phyloP scores from a whole-genome alignment of 2,329 filamentous ascomycete genomes.

The Aureobasidium musti region DNA sequence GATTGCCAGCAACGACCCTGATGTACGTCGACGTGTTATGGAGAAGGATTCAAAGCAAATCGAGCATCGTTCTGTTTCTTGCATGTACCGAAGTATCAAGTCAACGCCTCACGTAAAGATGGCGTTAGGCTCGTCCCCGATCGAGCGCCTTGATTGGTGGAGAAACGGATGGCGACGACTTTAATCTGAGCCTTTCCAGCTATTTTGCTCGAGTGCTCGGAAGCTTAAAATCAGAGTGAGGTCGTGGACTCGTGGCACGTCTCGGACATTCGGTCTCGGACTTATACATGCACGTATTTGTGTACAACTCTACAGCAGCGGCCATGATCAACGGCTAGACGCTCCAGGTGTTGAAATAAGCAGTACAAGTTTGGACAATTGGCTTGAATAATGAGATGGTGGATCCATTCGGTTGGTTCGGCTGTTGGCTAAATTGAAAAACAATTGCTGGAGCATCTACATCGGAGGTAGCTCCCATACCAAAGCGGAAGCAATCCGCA shows the following conservation, averaged over 20 bases:
- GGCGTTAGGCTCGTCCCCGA: conserved; percentile 25
- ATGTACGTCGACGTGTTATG: conserved; percentile 8
- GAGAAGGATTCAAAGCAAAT: conserved; percentile 10
- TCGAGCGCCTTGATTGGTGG: conserved; percentile 7
- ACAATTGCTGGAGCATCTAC: neutral
- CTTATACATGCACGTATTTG: conserved; percentile 20
- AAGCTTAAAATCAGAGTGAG: conserved; percentile 18
- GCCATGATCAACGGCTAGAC: conserved; percentile 14
- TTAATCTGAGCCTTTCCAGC: conserved; percentile 20
- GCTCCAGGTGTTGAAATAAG: neutral
- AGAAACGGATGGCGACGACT: conserved; percentile 13
- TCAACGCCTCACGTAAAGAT: conserved; percentile 8
- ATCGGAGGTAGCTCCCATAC: neutral
- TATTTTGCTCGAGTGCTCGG: conserved; percentile 21
- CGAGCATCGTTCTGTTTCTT: conserved; percentile 14
- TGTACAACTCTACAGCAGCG: conserved; percentile 19
- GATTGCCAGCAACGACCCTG: conserved; percentile 18
- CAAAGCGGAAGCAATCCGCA: neutral
- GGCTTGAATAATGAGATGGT: neutral
- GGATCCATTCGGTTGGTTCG: conserved; percentile 18
- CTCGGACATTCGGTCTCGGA: conserved; percentile 18
- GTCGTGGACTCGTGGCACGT: conserved; percentile 8
- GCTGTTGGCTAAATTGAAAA: conserved; percentile 2
- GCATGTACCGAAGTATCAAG: conserved; percentile 25
- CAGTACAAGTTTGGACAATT: neutral